phyloP scores from a whole-genome alignment of 2,329 filamentous ascomycete species.

The Hymenoscyphus scutula region DNA sequence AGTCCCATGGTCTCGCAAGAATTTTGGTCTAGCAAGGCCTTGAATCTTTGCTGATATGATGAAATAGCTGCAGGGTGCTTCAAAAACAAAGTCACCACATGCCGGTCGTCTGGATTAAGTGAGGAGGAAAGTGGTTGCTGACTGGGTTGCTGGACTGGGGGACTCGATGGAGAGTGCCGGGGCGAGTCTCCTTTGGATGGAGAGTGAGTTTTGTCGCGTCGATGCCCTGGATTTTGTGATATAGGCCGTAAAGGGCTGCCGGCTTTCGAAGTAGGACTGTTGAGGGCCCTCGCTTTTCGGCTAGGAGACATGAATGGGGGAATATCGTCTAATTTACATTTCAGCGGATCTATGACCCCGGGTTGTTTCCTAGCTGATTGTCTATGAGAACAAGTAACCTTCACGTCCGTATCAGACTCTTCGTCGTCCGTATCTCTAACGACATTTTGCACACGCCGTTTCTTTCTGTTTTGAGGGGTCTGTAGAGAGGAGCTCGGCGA shows the following conservation, averaged over 20 bases:
- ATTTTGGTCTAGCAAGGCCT: slow-evolving; percentile 25
- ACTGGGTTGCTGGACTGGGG: slow-evolving; percentile 16
- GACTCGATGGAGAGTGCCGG: slow-evolving; percentile 15
- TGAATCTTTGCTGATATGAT: slow-evolving; percentile 24
- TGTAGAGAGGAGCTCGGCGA: slow-evolving; percentile 10
- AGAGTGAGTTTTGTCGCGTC: slow-evolving; percentile 27
- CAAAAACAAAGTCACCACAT: slow-evolving; percentile 27
- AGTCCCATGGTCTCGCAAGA: slow-evolving; percentile 23
- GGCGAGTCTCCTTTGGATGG: slow-evolving; percentile 29
- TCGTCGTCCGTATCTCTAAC: slow-evolving; percentile 37
- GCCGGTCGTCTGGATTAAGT: slow-evolving; percentile 29
- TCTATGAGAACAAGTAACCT: slow-evolving; percentile 20
- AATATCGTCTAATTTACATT: slow-evolving; percentile 12
- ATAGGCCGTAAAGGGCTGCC: slow-evolving; percentile 33
- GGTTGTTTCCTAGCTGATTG: slow-evolving; percentile 22
- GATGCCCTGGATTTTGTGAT: slow-evolving; percentile 26
- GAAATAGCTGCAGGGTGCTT: slow-evolving; percentile 23
- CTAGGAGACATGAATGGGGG: slow-evolving; percentile 15
- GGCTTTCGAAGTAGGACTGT: slow-evolving; percentile 18
- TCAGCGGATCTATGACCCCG: slow-evolving; percentile 13
- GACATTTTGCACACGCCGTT: slow-evolving; percentile 15
- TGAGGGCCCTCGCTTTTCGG: slow-evolving; percentile 10
- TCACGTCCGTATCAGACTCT: slow-evolving; percentile 25
- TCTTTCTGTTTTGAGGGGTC: slow-evolving; percentile 21
- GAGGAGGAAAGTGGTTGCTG: slow-evolving; percentile 26